A percentile compares a stretch with the other conserved stretches of the same genome.
phyloP scores from a whole-genome alignment of 2,329 filamentous ascomycete species.

The Diatrype stigma region DNA sequence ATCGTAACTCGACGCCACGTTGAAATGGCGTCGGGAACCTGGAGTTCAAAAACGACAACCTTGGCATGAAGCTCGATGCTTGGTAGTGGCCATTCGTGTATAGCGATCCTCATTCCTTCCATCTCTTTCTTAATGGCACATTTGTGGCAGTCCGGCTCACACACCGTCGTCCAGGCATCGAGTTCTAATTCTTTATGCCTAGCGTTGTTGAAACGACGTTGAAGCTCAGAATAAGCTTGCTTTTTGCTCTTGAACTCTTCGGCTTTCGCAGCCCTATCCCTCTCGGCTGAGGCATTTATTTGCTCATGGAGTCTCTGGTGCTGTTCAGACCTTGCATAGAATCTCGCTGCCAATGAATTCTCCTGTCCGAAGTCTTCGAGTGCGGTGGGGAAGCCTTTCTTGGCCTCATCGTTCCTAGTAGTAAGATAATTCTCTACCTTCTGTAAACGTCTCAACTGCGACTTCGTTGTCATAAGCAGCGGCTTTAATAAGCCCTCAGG shows the following conservation, averaged over 20 bases:
- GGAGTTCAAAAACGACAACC: conserved; percentile 4
- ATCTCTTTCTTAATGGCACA: not conserved
- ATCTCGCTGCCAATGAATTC: conserved; percentile 3
- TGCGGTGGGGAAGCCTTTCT: not conserved
- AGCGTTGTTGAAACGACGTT: not conserved
- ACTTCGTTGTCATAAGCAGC: not conserved
- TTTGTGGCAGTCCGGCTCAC: not conserved
- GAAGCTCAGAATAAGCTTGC: not conserved
- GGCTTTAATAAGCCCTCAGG: not conserved
- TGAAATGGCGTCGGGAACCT: conserved; percentile 1
- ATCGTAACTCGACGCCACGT: conserved; percentile 2
- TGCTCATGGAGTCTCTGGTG: conserved; percentile 1
- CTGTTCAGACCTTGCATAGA: not conserved
- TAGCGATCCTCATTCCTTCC: not conserved
- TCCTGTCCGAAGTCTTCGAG: not conserved
- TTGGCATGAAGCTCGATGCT: not conserved
- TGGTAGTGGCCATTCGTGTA: conserved; percentile 5
- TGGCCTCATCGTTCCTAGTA: not conserved
- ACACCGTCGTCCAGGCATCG: not conserved
- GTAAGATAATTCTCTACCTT: not conserved
- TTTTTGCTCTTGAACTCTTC: not conserved
- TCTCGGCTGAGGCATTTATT: not conserved
- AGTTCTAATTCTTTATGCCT: not conserved
- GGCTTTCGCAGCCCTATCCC: not conserved
- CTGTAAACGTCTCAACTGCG: not conserved